Base-by-base conservation (phyloP, 176 grass and related monocot genomes). In the Typha latifolia region DNA sequence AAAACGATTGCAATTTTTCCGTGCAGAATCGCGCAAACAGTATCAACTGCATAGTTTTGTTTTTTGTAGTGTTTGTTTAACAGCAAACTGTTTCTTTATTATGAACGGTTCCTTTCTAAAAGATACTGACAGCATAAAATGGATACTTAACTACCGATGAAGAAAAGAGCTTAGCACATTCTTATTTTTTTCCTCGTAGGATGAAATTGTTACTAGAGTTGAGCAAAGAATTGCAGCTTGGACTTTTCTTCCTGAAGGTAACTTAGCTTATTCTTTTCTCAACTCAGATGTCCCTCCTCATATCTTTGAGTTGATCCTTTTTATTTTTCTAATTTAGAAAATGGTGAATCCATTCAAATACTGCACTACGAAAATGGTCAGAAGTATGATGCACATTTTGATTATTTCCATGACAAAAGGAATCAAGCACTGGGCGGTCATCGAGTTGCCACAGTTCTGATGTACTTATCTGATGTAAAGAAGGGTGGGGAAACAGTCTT, bases 401-500 rank as follows among this genome's bases (percentile, higher is more conserved):
- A 96, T 80, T 96, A 80, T 77, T 96, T 96, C 64, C 82, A 88
- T 53, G 88, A 96, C 68, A 85, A 91, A 81, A 83, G 76, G 53
- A 96, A 88, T 81, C 82, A 86, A 82, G 79, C 78, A 50, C 84
- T 88, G 1, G 92, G 92, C n/a, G 92, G 87, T 2, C 87, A 96
- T 71, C 82, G 92, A 32, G 79, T 96, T 19, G 82, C 82, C 4
- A 96, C 92, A 63, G 84, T 96, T 52, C 75, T 96, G 37, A 91
- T 96, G 85, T 96, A 96, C 71, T 67, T 96, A 67, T 96, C 87
- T 64, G 61, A 88, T 66, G 72, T 91, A 73, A 78, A 77, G 80
- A 91, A 88, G 67, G 92, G 87, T 21, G 92, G 92, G 76, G 92
- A 96, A 63, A 96, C 87, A 32, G 65, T 91, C 37, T 96, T 96